Conservation (phyloP, 192 early-diverging fungal species). For the Linnemannia exigua region DNA sequence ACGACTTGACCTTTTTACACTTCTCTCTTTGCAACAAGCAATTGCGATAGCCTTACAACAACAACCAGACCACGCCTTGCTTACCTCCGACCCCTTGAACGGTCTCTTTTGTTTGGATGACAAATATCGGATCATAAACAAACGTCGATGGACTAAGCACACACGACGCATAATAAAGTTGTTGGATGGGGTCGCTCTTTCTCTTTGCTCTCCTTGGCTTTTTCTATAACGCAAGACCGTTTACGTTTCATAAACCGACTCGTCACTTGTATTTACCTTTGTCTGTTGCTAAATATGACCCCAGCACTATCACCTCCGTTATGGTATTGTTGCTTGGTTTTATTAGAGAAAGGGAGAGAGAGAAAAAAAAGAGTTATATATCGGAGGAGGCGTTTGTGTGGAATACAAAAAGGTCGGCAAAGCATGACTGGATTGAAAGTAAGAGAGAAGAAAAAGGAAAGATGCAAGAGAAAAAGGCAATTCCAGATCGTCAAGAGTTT, state of each 20-base stretch:
- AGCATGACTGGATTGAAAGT: background rate
- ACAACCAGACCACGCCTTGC: too few relatives aligned
- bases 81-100: background rate
- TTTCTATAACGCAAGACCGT: too few relatives aligned
- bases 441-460: background rate
- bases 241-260: too few relatives aligned
- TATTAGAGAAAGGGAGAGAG: background rate
- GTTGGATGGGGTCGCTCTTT: too few relatives aligned
- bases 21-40: too few relatives aligned
- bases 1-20: background rate
- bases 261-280: too few relatives aligned
- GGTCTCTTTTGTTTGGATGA: background rate
- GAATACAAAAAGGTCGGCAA: background rate
- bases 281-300: too few relatives aligned
- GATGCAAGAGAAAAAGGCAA: background rate
- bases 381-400: background rate
- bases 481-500: background rate
- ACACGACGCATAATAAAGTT: background rate
- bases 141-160: background rate
- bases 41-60: too few relatives aligned
- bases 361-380: background rate
- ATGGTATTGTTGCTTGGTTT: slow-evolving; percentile 7
- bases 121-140: slow-evolving; percentile 1
- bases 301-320: too few relatives aligned
- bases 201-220: too few relatives aligned